Conservation (phyloP, 2,329 filamentous ascomycete species). For the Curvularia sp. region DNA sequence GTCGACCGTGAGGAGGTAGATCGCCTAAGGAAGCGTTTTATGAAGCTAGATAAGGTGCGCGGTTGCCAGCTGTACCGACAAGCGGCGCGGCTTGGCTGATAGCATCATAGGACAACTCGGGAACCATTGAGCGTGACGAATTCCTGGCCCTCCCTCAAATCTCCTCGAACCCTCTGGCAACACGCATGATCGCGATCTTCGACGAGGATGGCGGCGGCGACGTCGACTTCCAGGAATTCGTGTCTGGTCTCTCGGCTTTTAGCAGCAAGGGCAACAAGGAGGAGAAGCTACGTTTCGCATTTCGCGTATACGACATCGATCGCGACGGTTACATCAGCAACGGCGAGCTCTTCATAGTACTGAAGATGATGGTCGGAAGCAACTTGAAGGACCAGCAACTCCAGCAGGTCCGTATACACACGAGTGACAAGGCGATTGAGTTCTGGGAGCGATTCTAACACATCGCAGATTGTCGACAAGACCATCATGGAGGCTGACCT, state of each 20-base stretch:
- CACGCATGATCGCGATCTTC: slow-evolving; percentile 99
- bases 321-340: slow-evolving; percentile 98
- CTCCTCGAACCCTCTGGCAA: slow-evolving; percentile 95
- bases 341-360: slow-evolving; percentile 96
- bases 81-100: slow-evolving; percentile 1
- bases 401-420: slow-evolving; percentile 68
- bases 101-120: slow-evolving; percentile 81
- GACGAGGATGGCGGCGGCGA: slow-evolving; percentile 98
- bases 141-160: slow-evolving; percentile 97
- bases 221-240: slow-evolving; percentile 99
- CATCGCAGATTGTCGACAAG: slow-evolving; percentile 87
- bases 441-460: slow-evolving; percentile 18
- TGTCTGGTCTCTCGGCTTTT: slow-evolving; percentile 92
- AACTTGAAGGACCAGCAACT: slow-evolving; percentile 99
- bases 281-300: slow-evolving; percentile 96
- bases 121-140: slow-evolving; percentile 97
- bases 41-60: slow-evolving; percentile 96
- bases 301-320: slow-evolving; percentile 99
- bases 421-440: neutral
- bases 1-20: slow-evolving; percentile 98
- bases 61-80: neutral
- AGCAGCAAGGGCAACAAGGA: slow-evolving; percentile 98
- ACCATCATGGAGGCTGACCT: slow-evolving; percentile 99
- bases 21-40: slow-evolving; percentile 92
- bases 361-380: slow-evolving; percentile 99